phyloP scores from a whole-genome alignment of 257 asterid species.

The Verbena officinalis region DNA sequence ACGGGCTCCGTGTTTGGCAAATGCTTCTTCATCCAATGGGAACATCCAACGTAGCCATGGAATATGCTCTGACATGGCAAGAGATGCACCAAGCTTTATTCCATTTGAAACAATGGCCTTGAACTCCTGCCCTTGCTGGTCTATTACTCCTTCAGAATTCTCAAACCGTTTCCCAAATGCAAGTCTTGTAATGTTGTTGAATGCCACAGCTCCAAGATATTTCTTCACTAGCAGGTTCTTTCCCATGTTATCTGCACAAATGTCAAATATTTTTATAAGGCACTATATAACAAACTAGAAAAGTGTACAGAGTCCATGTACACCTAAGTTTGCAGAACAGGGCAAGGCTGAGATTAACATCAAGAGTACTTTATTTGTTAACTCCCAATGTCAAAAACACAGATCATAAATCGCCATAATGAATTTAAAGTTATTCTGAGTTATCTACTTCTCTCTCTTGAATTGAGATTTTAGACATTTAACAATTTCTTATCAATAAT shows the following conservation, averaged over 20 bases:
- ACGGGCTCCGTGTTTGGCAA: constrained; percentile 58
- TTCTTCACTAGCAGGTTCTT: constrained; percentile 58
- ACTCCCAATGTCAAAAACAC: neutral
- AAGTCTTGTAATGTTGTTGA: constrained; percentile 75
- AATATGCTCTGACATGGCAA: constrained; percentile 72
- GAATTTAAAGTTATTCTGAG: neutral
- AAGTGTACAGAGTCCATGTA: neutral
- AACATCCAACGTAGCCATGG: constrained; percentile 85
- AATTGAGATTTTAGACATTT: neutral
- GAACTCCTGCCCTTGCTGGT: constrained; percentile 75
- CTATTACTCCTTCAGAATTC: constrained; percentile 55
- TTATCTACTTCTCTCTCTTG: neutral
- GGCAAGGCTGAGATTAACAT: neutral
- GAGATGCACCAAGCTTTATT: constrained; percentile 67
- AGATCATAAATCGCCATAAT: neutral
- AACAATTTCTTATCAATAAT: neutral
- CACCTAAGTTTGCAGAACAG: neutral
- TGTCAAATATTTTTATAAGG: neutral
- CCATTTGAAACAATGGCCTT: constrained; percentile 68
- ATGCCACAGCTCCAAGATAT: constrained; percentile 70
- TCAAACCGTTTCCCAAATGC: constrained; percentile 70
- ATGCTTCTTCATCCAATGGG: constrained; percentile 66
- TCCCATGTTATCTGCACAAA: constrained; percentile 48
- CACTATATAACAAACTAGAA: neutral
- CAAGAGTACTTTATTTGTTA: neutral